phyloP scores from a whole-genome alignment of 257 asterid genomes.

The Cynanchum wilfordii region DNA sequence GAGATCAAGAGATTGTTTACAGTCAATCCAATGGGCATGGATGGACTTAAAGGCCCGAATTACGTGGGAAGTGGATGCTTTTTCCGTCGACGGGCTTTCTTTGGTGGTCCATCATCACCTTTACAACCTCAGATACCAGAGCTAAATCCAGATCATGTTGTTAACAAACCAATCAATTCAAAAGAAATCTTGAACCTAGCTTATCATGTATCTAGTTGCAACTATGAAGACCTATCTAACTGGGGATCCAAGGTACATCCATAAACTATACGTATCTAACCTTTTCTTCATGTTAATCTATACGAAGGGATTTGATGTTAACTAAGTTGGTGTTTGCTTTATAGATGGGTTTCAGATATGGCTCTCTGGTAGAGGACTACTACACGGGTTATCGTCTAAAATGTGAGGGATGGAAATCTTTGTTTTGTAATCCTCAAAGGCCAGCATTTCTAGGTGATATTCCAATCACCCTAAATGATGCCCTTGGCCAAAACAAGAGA shows the following conservation, averaged over 20 bases:
- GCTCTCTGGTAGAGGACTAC: constrained; percentile 71
- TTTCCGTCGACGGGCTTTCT: constrained; percentile 57
- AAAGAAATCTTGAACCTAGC: constrained; percentile 33
- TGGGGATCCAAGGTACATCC: constrained; percentile 68
- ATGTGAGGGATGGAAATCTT: constrained; percentile 73
- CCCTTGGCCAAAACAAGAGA: constrained; percentile 47
- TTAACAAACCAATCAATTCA: constrained; percentile 26
- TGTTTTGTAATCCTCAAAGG: constrained; percentile 52
- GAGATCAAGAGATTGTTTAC: constrained; percentile 51
- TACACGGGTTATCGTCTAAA: constrained; percentile 58
- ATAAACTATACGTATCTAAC: background rate
- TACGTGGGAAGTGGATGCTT: constrained; percentile 73
- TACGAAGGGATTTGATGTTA: background rate
- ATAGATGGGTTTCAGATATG: constrained; percentile 70
- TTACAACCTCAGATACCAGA: constrained; percentile 37
- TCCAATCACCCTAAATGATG: constrained; percentile 58
- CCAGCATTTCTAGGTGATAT: constrained; percentile 60
- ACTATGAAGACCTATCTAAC: constrained; percentile 39
- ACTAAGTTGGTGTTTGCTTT: background rate
- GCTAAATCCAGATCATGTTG: constrained; percentile 37
- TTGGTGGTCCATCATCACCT: constrained; percentile 46
- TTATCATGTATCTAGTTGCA: constrained; percentile 47
- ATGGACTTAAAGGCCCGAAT: constrained; percentile 60
- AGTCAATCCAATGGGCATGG: constrained; percentile 52
- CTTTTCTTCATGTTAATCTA: background rate